Evolutionary conservation across 441 rosid genomes (phyloP), one percentile per base, ranked within the genome.

Genomic region (Gossypium schwendimanii): DNA sequence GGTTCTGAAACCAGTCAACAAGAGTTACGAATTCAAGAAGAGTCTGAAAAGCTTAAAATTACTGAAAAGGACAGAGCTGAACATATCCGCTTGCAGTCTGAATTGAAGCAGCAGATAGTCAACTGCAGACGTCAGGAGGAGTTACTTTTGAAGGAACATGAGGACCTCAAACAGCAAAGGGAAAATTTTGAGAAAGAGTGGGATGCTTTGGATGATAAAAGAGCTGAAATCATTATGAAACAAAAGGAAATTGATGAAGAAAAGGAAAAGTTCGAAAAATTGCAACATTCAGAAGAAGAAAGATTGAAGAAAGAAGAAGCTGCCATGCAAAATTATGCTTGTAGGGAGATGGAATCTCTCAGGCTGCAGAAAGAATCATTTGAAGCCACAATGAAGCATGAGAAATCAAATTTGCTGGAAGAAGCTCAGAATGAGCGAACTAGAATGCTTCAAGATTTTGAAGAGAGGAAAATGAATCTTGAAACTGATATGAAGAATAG

Each of bases 161-260:
- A 89, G 63, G 95, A 89, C 70, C 82, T 94, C 83, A 87, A 86
- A 71, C 84, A 74, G 77, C 94, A 90, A 28, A 88, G 83, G 77
- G 87, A 85, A 71, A 92, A 77, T 63, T 92, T 91, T 81, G 91
- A 90, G 87, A 89, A 83, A 78, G 96, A 92, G 63, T 86, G 93
- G 90, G 90, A 84, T 71, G 85, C 75, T 57, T 80, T 94, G 82
- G 96, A 90, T 85, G 89, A 81, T 76, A 90, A 87, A 81, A 89
- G 84, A 78, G 80, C 73, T 72, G 85, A 83, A 67, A 77, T 85
- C 58, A 64, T 59, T 57, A 79, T 85, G 78, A 85, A 79, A 69
- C 84, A 79, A 72, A 81, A 75, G 71, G 78, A 78, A 62, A 74
- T 87, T 80, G 72, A 57, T 60, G 82, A 82, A 62, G 92, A 86